These are phyloP conservation scores for Tranzscheliella williamsii DNA, from an alignment of 1,284 basidiomycete species.

Conservation along the genomic window DNA sequence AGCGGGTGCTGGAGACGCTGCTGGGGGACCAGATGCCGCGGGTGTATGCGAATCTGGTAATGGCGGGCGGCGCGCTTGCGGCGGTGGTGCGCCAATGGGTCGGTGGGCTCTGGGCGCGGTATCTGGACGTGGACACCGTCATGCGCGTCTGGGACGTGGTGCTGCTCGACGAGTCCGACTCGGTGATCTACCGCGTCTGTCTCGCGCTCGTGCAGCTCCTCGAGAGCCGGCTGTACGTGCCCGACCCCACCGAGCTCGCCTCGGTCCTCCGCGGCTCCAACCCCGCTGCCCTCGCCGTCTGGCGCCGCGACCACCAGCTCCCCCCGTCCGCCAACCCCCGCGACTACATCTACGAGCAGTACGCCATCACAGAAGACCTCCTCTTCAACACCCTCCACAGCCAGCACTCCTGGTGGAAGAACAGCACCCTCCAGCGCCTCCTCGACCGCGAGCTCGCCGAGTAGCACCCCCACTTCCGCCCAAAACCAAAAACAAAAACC, in stretches of 20 bases:
- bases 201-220: slow-evolving; percentile 51
- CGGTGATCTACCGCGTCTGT: slow-evolving; percentile 45
- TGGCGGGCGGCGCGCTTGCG: slow-evolving; percentile 31
- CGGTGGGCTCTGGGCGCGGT: slow-evolving; percentile 37
- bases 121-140: slow-evolving; percentile 51
- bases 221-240: slow-evolving; percentile 49
- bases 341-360: slow-evolving; percentile 57
- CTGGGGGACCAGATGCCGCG: slow-evolving; percentile 90
- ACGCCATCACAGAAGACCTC: slow-evolving; percentile 43
- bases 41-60: slow-evolving; percentile 66
- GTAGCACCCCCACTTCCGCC: too few relatives aligned
- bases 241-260: slow-evolving; percentile 43
- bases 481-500: too few relatives aligned
- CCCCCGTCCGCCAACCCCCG: slow-evolving; percentile 6
- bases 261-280: slow-evolving; percentile 47
- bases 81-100: slow-evolving; percentile 46
- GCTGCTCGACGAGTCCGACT: slow-evolving; percentile 49
- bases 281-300: slow-evolving; percentile 42
- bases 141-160: slow-evolving; percentile 54
- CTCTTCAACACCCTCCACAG: slow-evolving; percentile 46
- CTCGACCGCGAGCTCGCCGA: slow-evolving; percentile 49
- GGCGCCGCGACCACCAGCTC: slow-evolving; percentile 35
- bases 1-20: slow-evolving; percentile 86
- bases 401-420: slow-evolving; percentile 54
- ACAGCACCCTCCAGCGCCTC: slow-evolving; percentile 45